Percentiles rank a stretch among this genome's conserved stretches.
Conservation (phyloP, 495 filamentous ascomycete species). For the Lepidopterella palustris region DNA sequence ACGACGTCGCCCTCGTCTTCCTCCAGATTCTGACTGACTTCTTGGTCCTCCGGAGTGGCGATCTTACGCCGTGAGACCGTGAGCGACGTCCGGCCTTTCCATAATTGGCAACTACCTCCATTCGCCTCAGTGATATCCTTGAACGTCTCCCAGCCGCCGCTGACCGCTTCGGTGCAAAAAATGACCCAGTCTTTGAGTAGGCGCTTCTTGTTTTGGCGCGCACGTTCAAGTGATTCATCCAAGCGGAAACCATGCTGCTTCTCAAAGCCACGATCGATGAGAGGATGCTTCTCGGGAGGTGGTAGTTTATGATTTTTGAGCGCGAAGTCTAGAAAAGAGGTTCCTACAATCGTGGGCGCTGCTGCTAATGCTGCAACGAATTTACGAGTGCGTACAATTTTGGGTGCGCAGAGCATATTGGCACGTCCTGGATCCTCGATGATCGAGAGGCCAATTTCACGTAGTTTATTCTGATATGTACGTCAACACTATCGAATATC, state of each 20-base stretch:
- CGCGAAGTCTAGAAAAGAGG: conserved; percentile 71
- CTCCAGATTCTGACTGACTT: conserved; percentile 44
- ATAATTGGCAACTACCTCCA: conserved; percentile 75
- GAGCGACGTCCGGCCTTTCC: conserved; percentile 56
- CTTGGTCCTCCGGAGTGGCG: conserved; percentile 38
- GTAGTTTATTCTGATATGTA: conserved; percentile 63
- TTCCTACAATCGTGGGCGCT: conserved; percentile 65
- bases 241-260: conserved; percentile 61
- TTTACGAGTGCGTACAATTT: conserved; percentile 81
- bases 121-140: conserved; percentile 79
- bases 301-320: conserved; percentile 56
- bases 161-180: conserved; percentile 71
- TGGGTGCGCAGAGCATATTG: conserved; percentile 81
- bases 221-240: conserved; percentile 55
- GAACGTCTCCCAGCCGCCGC: conserved; percentile 75
- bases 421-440: conserved; percentile 66
- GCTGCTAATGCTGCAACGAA: conserved; percentile 81
- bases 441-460: conserved; percentile 74
- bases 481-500: not conserved
- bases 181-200: conserved; percentile 68
- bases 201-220: conserved; percentile 65
- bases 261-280: conserved; percentile 67
- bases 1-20: conserved; percentile 48
- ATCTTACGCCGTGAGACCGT: conserved; percentile 40
- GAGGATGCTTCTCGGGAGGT: conserved; percentile 52